Evolutionary conservation across 768 basidiomycete species (phyloP).

Genomic region (Termitomyces sp.): DNA sequence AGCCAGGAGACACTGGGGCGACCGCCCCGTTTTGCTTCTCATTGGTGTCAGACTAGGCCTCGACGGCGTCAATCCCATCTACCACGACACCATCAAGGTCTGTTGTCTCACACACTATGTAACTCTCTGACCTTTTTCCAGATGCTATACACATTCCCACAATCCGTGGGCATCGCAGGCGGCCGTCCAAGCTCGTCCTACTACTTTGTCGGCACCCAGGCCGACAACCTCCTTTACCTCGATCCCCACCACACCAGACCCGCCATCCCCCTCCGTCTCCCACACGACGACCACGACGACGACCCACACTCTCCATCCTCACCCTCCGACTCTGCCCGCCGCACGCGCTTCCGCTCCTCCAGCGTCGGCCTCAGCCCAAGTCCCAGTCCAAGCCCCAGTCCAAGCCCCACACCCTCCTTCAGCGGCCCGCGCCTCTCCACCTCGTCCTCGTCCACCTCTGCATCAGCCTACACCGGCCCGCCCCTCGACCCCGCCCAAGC

Average conservation of each 20-base stretch:
- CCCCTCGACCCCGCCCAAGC: constrained; percentile 43
- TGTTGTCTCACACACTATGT: background rate
- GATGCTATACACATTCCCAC: constrained; percentile 88
- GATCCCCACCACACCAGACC: constrained; percentile 78
- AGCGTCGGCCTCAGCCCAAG: constrained; percentile 26
- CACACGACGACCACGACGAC: background rate
- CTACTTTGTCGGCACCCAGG: constrained; percentile 94
- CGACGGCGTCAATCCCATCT: constrained; percentile 92
- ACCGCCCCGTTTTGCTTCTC: constrained; percentile 78
- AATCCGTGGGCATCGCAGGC: constrained; percentile 94
- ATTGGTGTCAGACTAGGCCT: constrained; percentile 84
- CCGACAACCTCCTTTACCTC: constrained; percentile 79
- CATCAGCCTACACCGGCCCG: background rate
- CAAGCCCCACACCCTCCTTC: constrained; percentile 30
- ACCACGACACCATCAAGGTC: constrained; percentile 71
- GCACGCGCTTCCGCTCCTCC: constrained; percentile 15
- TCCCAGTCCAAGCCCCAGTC: constrained; percentile 18
- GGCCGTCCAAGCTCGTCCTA: constrained; percentile 96
- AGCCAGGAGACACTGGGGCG: constrained; percentile 59
- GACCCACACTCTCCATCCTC: constrained; percentile 46
- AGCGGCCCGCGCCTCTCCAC: background rate
- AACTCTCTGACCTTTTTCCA: constrained; percentile 21
- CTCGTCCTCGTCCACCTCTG: too few relatives aligned
- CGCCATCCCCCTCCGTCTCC: constrained; percentile 61
- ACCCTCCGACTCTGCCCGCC: background rate